phyloP scores from a whole-genome alignment of 163 green algal genomes.

The Chloroidium sp. region DNA sequence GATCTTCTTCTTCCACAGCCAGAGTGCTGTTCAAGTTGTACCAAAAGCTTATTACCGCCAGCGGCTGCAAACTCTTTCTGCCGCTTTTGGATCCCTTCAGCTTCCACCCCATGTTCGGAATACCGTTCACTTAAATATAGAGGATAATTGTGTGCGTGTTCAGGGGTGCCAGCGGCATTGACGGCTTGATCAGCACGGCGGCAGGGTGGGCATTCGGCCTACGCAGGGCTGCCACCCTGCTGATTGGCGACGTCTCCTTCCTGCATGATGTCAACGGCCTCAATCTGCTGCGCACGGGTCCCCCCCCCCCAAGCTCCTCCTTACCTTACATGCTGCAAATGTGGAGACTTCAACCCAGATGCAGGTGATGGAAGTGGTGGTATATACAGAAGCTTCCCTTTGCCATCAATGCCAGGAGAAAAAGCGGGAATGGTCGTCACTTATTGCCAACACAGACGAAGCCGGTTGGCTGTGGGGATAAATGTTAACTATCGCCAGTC shows the following conservation, averaged over 20 bases:
- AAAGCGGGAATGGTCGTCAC: no score
- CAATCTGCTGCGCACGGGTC: slow-evolving; percentile 66
- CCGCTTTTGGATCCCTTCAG: no score
- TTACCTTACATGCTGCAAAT: slow-evolving; percentile 18
- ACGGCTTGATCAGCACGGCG: slow-evolving; percentile 83
- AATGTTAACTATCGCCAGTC: no score
- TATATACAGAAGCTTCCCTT: neutral
- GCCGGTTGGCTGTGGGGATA: no score
- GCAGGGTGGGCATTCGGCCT: slow-evolving; percentile 78
- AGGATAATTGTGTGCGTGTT: no score
- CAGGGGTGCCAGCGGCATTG: slow-evolving; percentile 86
- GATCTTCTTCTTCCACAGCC: no score
- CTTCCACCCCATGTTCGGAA: no score
- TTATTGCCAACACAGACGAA: no score
- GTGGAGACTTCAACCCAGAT: slow-evolving; percentile 70
- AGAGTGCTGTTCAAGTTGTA: no score
- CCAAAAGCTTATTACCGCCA: no score
- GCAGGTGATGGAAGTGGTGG: slow-evolving; percentile 56
- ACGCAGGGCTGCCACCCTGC: slow-evolving; percentile 58
- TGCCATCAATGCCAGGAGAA: neutral
- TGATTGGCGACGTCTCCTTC: slow-evolving; percentile 94
- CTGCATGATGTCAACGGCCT: slow-evolving; percentile 95
- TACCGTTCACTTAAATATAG: no score
- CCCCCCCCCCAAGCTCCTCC: neutral
- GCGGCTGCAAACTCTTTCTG: no score